Conservation (phyloP, 2,329 filamentous ascomycete genomes). For the Colletotrichum noveboracense region DNA sequence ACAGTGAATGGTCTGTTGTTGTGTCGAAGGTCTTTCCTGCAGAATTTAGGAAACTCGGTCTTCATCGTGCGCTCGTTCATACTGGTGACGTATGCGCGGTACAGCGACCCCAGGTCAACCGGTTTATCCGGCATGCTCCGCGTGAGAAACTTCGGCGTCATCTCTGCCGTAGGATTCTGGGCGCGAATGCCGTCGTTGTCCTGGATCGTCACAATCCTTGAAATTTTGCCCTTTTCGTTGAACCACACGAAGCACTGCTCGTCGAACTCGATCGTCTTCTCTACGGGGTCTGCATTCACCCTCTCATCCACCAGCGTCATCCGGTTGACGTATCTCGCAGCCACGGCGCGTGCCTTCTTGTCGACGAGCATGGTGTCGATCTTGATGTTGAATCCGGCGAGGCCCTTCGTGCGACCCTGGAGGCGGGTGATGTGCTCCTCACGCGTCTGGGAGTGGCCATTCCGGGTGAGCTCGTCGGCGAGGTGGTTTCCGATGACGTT, state of each 20-base stretch:
- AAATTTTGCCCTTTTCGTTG: constrained; percentile 10
- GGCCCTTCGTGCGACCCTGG: background rate
- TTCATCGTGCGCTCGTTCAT: constrained; percentile 35
- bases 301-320: background rate
- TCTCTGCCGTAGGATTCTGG: background rate
- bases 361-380: constrained; percentile 16
- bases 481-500: constrained; percentile 13
- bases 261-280: constrained; percentile 7
- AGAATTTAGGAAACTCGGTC: constrained; percentile 28
- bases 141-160: constrained; percentile 7
- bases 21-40: constrained; percentile 31
- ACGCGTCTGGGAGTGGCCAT: constrained; percentile 6
- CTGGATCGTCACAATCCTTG: constrained; percentile 13
- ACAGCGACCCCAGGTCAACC: constrained; percentile 14
- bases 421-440: constrained; percentile 14
- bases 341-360: constrained; percentile 2
- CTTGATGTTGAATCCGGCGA: constrained; percentile 4
- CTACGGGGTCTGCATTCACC: background rate
- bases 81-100: constrained; percentile 33
- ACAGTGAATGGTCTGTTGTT: constrained; percentile 30
- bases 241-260: constrained; percentile 22
- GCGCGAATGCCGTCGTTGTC: constrained; percentile 16
- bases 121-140: background rate
- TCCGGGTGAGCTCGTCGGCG: constrained; percentile 5
- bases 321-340: constrained; percentile 11